Evolutionary conservation across 2,329 filamentous ascomycete species (phyloP).

Genomic region (Boeremia exigua): DNA sequence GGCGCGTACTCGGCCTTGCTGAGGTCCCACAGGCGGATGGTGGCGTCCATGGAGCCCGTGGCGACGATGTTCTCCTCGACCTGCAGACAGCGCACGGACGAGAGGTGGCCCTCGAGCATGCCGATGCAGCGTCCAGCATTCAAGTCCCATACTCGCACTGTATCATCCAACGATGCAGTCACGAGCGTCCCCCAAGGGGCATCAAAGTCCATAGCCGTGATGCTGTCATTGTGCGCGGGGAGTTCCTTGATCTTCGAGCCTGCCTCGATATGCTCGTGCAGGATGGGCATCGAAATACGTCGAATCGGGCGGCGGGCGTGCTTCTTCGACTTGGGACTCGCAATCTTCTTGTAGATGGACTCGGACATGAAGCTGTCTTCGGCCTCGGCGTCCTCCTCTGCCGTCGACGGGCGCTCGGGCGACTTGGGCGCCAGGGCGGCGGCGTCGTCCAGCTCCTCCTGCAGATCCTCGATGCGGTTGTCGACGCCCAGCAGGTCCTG

Average conservation of each 20-base stretch:
- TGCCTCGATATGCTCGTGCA: conserved; percentile 93
- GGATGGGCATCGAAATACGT: conserved; percentile 86
- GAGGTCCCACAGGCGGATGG: conserved; percentile 92
- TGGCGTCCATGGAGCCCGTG: conserved; percentile 93
- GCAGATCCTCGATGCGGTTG: conserved; percentile 67
- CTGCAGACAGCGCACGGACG: conserved; percentile 89
- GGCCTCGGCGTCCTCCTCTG: conserved; percentile 60
- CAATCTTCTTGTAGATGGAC: conserved; percentile 93
- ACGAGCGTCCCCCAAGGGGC: conserved; percentile 96
- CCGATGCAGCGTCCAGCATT: conserved; percentile 93
- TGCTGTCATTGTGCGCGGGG: conserved; percentile 83
- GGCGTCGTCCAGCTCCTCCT: conserved; percentile 63
- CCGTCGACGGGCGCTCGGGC: conserved; percentile 49
- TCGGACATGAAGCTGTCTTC: conserved; percentile 86
- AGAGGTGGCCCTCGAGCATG: conserved; percentile 88
- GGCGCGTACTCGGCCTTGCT: conserved; percentile 86
- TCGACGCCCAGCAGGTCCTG: conserved; percentile 74
- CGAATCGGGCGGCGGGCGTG: conserved; percentile 63
- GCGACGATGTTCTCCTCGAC: conserved; percentile 95
- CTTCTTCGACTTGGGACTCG: conserved; percentile 61
- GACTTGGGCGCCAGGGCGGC: conserved; percentile 54
- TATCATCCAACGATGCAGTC: conserved; percentile 89
- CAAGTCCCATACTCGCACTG: conserved; percentile 93
- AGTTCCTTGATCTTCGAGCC: conserved; percentile 88
- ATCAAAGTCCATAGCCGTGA: conserved; percentile 94